phyloP scores from a whole-genome alignment of 371 early-diverging fungal genomes.

The Mucor sp. region DNA sequence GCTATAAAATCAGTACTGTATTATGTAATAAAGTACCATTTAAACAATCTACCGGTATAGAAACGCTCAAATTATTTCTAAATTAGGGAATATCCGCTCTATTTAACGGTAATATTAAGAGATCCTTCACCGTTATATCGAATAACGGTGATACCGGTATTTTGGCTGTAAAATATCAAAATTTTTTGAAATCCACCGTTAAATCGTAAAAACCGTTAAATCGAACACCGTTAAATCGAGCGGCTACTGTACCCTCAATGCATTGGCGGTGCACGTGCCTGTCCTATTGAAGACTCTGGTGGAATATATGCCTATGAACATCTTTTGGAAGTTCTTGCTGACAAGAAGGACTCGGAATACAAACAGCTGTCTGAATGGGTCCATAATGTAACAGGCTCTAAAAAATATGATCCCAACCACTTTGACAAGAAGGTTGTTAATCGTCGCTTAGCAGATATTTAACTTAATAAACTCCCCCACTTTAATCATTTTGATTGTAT shows the following conservation, averaged over 20 bases:
- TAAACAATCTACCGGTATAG: no score
- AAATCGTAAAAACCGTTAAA: background rate
- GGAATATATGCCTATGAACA: background rate
- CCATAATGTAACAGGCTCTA: background rate
- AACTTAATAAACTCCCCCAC: background rate
- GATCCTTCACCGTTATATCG: no score
- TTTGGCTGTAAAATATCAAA: no score
- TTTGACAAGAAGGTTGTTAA: background rate
- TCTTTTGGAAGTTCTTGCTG: background rate
- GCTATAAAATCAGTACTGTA: no score
- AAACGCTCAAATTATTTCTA: no score
- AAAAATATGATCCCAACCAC: background rate
- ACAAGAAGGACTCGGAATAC: background rate
- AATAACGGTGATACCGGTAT: no score
- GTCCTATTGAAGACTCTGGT: background rate
- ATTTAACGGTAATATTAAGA: no score
- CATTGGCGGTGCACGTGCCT: background rate
- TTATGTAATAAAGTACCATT: no score
- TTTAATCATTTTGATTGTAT: background rate
- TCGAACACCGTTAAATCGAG: background rate
- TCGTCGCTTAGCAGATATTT: background rate
- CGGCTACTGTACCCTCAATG: background rate
- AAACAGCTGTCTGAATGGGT: background rate
- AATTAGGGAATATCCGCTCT: no score
- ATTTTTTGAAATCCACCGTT: no score